Percentiles rank a stretch among this genome's conserved stretches.
Conservation (phyloP, 306 rosid genomes). For the Hippophae tibetana region DNA sequence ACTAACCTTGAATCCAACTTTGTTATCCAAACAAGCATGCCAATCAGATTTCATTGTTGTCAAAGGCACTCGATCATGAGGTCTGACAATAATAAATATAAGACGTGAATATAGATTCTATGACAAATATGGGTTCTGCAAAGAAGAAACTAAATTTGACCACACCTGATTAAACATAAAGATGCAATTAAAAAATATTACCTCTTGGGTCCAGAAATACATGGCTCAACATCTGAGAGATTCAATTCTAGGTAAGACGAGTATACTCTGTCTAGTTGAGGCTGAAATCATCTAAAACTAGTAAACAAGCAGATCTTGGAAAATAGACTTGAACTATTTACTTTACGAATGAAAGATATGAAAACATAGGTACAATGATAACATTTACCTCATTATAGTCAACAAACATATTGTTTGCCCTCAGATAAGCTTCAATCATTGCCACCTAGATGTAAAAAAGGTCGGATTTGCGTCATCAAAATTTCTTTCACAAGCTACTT, state of each 20-base stretch:
- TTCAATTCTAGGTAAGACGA: conserved; percentile 82
- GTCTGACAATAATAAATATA: conserved; percentile 31
- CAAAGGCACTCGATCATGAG: conserved; percentile 82
- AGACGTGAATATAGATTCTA: conserved; percentile 3
- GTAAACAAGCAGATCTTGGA: conserved; percentile 24
- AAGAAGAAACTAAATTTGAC: conserved; percentile 6
- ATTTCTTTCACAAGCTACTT: not conserved
- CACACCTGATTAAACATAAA: not conserved
- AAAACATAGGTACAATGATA: not conserved
- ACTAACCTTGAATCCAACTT: conserved; percentile 94
- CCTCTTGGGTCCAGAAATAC: conserved; percentile 98
- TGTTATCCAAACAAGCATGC: conserved; percentile 82
- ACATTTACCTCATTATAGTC: conserved; percentile 75
- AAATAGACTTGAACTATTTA: not conserved
- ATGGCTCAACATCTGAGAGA: conserved; percentile 74
- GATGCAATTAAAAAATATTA: conserved; percentile 10
- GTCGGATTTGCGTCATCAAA: not conserved
- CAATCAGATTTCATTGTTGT: conserved; percentile 89
- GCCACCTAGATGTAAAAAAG: conserved; percentile 48
- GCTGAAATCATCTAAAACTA: conserved; percentile 39
- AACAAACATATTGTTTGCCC: conserved; percentile 86
- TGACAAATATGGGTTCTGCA: conserved; percentile 8
- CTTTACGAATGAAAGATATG: not conserved
- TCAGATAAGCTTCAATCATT: conserved; percentile 89
- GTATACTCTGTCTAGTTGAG: conserved; percentile 78